These are phyloP conservation scores for Coniochaeta sp. DNA, from an alignment of 2,329 filamentous ascomycete genomes.

Conservation along the genomic window DNA sequence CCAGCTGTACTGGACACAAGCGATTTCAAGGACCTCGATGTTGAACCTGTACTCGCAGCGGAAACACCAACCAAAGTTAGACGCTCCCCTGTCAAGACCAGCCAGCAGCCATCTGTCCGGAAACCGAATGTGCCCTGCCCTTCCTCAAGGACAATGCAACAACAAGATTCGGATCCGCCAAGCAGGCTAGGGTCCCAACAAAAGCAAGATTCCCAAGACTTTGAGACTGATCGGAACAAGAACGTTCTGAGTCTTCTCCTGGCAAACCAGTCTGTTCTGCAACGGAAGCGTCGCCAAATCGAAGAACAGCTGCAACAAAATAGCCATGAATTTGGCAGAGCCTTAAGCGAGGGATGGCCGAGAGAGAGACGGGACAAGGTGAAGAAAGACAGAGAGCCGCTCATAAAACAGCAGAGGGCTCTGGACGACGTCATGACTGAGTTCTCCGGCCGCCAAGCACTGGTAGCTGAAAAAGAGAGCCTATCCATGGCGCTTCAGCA, in stretches of 20 bases:
- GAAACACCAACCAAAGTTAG: conserved; percentile 5
- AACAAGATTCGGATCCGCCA: neutral
- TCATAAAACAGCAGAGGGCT: conserved; percentile 38
- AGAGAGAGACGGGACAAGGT: conserved; percentile 38
- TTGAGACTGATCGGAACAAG: conserved; percentile 20
- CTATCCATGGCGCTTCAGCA: conserved; percentile 39
- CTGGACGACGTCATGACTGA: conserved; percentile 33
- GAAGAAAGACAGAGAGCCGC: conserved; percentile 40
- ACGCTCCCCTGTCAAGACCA: neutral
- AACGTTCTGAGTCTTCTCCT: conserved; percentile 29
- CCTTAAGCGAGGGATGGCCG: conserved; percentile 38
- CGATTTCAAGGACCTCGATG: conserved; percentile 3
- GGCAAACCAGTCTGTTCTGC: conserved; percentile 22
- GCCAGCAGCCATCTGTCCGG: neutral
- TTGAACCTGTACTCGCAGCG: neutral
- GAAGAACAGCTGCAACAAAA: conserved; percentile 38
- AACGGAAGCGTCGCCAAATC: conserved; percentile 29
- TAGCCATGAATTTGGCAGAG: conserved; percentile 36
- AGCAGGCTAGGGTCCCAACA: neutral
- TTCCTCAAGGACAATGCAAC: neutral
- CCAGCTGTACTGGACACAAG: conserved; percentile 7
- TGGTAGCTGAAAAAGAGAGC: conserved; percentile 36
- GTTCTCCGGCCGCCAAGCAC: conserved; percentile 32
- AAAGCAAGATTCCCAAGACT: conserved; percentile 14
- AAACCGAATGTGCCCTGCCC: neutral